Evolutionary conservation across 768 basidiomycete species (phyloP), one percentile per base, ranked within the genome.

Genomic region (Phanerochaete sordida): DNA sequence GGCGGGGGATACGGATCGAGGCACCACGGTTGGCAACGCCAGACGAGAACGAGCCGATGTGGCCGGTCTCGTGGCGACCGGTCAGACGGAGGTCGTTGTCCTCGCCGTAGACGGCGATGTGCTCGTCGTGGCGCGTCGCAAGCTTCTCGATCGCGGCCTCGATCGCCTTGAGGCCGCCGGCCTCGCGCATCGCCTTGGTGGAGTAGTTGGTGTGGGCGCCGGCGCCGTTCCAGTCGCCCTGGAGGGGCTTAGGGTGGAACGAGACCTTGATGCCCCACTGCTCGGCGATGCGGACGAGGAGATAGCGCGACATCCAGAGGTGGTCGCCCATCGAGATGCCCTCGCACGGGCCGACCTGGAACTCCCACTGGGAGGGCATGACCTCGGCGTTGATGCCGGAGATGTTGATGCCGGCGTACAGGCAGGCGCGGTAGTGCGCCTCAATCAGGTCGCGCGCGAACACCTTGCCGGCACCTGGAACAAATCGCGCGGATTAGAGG

Each of bases 301-400:
- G 90, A 82, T 90, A 99, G 66, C 97, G 92, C 37, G 97, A 93
- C 86, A 98, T 94, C 94, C 95, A 97, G 68, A 99, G 88, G 77
- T 99, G 96, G 75, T 99, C 97, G 67, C 97, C 97, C 94, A 98
- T 96, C 61, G 89, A 81, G 74, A 98, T 98, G 57, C 97, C 97
- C 73, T 92, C 90, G 69, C 96, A 98, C 30, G 97, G 97, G 56
- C 97, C 96, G 67, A 99, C 94, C 77, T 99, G 97, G 90, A 96
- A 99, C 79, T 99, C 97, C 97, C 97, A 99, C 75, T 99, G 97
- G 58, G 95, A 88, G 16, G 97, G 96, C 96, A 98, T 98, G 62
- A 98, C 96, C 78, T 98, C 97, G 62, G 96, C 96, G 74, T 98
- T 99, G 80, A 99, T 98, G 72, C 97, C 97, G 66, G 92, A 94